Percentiles rank a stretch among this genome's conserved stretches.
Conservation (phyloP, 75 land plant genomes). For the Picea glauca region DNA sequence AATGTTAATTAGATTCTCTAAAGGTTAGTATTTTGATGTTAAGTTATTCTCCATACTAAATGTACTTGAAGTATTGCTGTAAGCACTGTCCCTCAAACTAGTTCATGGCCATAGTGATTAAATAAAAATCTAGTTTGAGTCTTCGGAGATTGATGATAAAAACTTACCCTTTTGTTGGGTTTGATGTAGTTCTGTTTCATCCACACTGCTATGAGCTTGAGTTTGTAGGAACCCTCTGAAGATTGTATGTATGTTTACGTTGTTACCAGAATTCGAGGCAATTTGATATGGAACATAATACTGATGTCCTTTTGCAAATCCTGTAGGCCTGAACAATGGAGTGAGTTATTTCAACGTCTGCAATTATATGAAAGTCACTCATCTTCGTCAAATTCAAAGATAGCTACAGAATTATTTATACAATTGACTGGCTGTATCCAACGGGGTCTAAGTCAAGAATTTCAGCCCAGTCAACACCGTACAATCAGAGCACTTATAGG, state of each 20-base stretch:
- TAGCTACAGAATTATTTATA: conserved; percentile 24
- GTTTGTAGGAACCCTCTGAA: not conserved
- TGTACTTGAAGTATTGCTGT: not conserved
- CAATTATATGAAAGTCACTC: conserved; percentile 46
- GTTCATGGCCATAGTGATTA: not conserved
- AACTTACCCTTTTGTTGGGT: not conserved
- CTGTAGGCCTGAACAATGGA: conserved; percentile 71
- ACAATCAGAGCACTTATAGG: conserved; percentile 38
- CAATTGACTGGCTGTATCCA: conserved; percentile 37
- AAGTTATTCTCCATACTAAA: not conserved
- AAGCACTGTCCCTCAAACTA: not conserved
- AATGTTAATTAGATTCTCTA: not conserved
- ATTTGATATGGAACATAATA: not conserved
- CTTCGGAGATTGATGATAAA: too few relatives aligned
- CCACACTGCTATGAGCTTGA: not conserved
- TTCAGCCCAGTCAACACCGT: conserved; percentile 34
- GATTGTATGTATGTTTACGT: too few relatives aligned
- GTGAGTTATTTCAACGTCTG: conserved; percentile 45
- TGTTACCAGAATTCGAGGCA: not conserved
- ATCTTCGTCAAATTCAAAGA: conserved; percentile 14
- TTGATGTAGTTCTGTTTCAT: not conserved
- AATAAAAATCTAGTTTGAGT: not conserved
- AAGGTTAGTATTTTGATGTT: not conserved
- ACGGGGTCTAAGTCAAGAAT: conserved; percentile 39
- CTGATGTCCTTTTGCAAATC: not conserved